These are phyloP conservation scores for Chalciporus pseudorubinellus DNA, from an alignment of 768 basidiomycete genomes.

Conservation along the genomic window DNA sequence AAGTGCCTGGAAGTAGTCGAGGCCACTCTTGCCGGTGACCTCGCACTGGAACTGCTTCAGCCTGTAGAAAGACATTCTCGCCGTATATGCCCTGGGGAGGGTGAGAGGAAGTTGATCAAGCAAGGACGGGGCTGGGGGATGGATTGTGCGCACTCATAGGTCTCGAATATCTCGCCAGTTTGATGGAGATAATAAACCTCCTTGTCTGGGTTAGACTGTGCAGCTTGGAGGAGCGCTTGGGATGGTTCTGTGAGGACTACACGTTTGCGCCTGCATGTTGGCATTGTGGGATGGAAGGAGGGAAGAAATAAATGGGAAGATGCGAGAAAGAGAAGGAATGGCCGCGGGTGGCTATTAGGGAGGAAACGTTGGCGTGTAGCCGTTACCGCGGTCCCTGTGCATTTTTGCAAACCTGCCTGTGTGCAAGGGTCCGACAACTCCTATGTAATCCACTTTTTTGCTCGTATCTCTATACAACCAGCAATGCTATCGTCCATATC, in stretches of 20 bases:
- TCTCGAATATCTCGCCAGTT: conserved; percentile 96
- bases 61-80: conserved; percentile 92
- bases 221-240: conserved; percentile 61
- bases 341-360: conserved; percentile 54
- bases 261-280: conserved; percentile 86
- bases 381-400: conserved; percentile 32
- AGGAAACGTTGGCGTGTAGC: conserved; percentile 49
- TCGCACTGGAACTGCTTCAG: conserved; percentile 96
- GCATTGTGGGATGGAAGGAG: conserved; percentile 56
- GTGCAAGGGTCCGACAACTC: conserved; percentile 24
- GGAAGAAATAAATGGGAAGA: conserved; percentile 47
- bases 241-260: conserved; percentile 85
- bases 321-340: conserved; percentile 58
- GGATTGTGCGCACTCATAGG: conserved; percentile 75
- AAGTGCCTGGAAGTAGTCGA: conserved; percentile 93
- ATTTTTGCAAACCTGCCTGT: conserved; percentile 26
- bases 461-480: neutral
- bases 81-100: conserved; percentile 64
- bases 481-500: neutral
- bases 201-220: conserved; percentile 60
- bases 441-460: conserved; percentile 10
- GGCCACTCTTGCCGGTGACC: conserved; percentile 89
- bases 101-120: conserved; percentile 16
- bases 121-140: conserved; percentile 23
- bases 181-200: conserved; percentile 90